Evolutionary conservation across 306 rosid genomes (phyloP).

Genomic region (Castanopsis chinensis): DNA sequence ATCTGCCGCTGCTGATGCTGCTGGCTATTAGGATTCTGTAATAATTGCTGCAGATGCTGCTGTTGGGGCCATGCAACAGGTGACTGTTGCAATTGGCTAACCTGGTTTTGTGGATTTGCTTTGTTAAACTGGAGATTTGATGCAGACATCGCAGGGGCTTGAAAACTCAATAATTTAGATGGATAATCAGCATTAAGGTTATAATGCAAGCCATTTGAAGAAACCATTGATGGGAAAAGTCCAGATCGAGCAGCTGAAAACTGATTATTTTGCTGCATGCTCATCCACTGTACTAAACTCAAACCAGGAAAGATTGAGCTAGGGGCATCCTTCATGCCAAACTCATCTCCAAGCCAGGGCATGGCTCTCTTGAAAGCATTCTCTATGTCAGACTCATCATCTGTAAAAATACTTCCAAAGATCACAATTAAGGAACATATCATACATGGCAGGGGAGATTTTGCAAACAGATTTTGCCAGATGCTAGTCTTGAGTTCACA

Average conservation of each 20-base stretch:
- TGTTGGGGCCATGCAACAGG: constrained; percentile 78
- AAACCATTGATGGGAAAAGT: constrained; percentile 67
- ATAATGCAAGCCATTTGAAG: constrained; percentile 54
- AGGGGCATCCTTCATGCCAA: constrained; percentile 76
- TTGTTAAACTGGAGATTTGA: constrained; percentile 65
- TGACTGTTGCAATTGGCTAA: constrained; percentile 61
- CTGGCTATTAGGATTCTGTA: constrained; percentile 52
- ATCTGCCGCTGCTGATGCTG: constrained; percentile 42
- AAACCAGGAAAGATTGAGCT: constrained; percentile 82
- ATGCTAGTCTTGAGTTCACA: not conserved
- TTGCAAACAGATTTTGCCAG: constrained; percentile 4
- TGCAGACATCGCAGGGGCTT: constrained; percentile 57
- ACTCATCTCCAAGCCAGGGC: constrained; percentile 99
- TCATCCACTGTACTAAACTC: constrained; percentile 99
- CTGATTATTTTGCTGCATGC: constrained; percentile 90
- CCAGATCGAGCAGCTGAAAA: constrained; percentile 74
- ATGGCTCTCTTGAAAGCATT: constrained; percentile 89
- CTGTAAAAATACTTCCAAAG: constrained; percentile 43
- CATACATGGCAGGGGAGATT: not conserved
- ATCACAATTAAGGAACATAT: constrained; percentile 8
- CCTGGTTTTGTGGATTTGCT: constrained; percentile 67
- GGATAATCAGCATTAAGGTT: constrained; percentile 72
- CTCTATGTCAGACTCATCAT: constrained; percentile 83
- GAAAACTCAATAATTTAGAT: constrained; percentile 84
- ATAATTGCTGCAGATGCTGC: constrained; percentile 66